Evolutionary conservation across 306 rosid genomes (phyloP).

Genomic region (Potentilla sterilis): DNA sequence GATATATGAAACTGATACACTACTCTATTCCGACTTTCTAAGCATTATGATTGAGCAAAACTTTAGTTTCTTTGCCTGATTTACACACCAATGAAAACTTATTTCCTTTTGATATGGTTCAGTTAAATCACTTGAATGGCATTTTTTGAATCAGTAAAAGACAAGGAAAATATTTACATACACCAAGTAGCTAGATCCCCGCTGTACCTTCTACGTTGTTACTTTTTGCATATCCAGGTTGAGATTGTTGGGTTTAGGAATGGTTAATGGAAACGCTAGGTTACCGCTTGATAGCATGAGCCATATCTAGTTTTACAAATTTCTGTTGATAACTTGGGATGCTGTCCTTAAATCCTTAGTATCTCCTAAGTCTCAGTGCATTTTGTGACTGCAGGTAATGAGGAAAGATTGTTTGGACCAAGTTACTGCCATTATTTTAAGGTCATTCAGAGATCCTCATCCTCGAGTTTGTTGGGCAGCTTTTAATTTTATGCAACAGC

Average conservation of each 20-base stretch:
- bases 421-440: constrained; percentile 3
- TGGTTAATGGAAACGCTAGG: neutral
- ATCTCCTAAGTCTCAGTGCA: neutral
- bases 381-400: constrained; percentile 14
- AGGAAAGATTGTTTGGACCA: constrained; percentile 11
- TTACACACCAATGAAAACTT: neutral
- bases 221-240: neutral
- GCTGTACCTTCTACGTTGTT: neutral
- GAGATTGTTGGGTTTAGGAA: neutral
- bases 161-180: neutral
- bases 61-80: neutral
- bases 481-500: constrained; percentile 16
- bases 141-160: neutral
- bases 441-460: constrained; percentile 19
- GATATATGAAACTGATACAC: neutral
- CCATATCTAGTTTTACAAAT: neutral
- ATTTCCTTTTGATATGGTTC: neutral
- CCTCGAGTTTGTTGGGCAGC: constrained; percentile 18
- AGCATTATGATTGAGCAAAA: neutral
- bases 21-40: neutral
- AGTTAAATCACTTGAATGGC: too few species aligned
- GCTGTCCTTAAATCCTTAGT: neutral
- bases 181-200: neutral
- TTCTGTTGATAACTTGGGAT: neutral
- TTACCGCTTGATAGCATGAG: neutral